phyloP scores from a whole-genome alignment of 108 stramenopile genomes.

The Cyclostephanos tholiformis region DNA sequence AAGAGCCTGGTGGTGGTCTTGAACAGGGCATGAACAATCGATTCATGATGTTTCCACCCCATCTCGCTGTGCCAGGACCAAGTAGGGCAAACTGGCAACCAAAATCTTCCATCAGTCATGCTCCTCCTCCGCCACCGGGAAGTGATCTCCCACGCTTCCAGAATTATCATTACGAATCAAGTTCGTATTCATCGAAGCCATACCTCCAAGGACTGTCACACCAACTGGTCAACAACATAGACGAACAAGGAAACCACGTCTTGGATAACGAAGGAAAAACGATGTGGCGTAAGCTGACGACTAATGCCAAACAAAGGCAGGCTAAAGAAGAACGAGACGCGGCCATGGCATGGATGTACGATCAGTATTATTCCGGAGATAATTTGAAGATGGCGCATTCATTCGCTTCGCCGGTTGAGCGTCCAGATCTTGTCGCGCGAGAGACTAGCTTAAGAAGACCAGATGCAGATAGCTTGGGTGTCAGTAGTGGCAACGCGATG shows the following conservation, averaged over 20 bases:
- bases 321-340: slow-evolving; percentile 22
- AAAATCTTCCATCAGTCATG: not conserved
- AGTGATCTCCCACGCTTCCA: not conserved
- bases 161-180: not conserved
- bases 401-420: slow-evolving; percentile 1
- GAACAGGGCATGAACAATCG: slow-evolving; percentile 4
- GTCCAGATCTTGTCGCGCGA: not conserved
- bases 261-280: slow-evolving; percentile 34
- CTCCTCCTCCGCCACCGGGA: not conserved
- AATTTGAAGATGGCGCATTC: slow-evolving; percentile 9
- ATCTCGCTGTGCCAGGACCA: slow-evolving; percentile 18
- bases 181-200: slow-evolving; percentile 9
- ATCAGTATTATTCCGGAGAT: not conserved
- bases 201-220: not conserved
- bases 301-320: slow-evolving; percentile 23
- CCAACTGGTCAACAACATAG: slow-evolving; percentile 2
- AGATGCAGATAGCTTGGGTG: no score
- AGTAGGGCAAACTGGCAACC: not conserved
- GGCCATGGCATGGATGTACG: slow-evolving; percentile 8
- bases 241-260: slow-evolving; percentile 19
- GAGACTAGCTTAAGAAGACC: not conserved
- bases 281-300: slow-evolving; percentile 27
- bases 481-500: not conserved
- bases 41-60: slow-evolving; percentile 12
- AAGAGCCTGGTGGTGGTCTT: not conserved